Evolutionary conservation across 2,329 filamentous ascomycete species (phyloP), one percentile per base, ranked within the genome.

Genomic region (Dothiorella sarmentorum): DNA sequence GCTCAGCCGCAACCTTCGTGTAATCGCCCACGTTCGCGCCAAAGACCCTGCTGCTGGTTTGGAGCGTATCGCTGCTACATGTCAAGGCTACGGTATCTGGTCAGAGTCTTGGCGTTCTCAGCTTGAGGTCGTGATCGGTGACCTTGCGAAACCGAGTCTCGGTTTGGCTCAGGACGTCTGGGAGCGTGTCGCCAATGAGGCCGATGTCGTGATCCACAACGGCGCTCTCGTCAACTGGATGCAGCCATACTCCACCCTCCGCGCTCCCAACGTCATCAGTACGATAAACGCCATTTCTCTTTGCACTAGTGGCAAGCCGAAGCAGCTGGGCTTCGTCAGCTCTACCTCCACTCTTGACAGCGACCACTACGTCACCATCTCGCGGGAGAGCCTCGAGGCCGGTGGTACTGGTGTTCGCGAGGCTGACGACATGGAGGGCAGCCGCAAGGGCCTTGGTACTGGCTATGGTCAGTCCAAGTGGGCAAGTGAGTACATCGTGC

Each of bases 391-490:
- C 58, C 75, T 83, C 29, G 78, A 78, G 10, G 81, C 81, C 29
- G 88, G 88, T 9, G 84, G 83, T 7, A 78, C 78, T 18, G 84
- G 84, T 11, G 82, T 96, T 15, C 78, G 81, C 18, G 93, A 97
- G 71, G 80, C 80, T 0, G 92, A 97, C 69, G 86, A 93, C 63
- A 80, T 97, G 62, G 78, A 84, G 64, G 90, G 91, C 56, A 92
- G 89, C 67, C 81, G 85, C 37, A 85, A 79, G 55, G 90, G 90
- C 29, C 84, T 97, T 1, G 85, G 85, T 37, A 96, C 90, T 1
- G 92, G 93, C 4, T 97, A 97, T 67, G 92, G 93, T 2, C 92
- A 97, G 72, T 85, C 84, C 63, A 97, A 97, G 76, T 97, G 91
- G 91, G 89, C 84, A 5, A 82, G 83, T 3, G 85, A 87, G 68